Evolutionary conservation across 1,284 basidiomycete genomes (phyloP), one percentile per base, ranked within the genome.

Genomic region (Marasmius fiardii): DNA sequence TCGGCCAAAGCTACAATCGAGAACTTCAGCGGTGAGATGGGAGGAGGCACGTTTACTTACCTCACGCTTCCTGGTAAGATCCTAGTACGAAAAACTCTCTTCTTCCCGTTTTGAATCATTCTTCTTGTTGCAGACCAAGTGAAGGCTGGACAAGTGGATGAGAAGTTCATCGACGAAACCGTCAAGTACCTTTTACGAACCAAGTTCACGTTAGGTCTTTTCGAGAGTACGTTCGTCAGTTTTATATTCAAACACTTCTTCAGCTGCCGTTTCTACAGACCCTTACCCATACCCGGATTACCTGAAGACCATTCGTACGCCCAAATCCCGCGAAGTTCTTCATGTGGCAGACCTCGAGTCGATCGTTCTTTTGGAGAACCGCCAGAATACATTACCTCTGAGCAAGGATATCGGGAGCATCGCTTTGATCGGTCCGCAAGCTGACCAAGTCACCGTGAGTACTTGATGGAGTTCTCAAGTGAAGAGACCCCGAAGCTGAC

Each of bases 231-330:
- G 77, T 65, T 21, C 35, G 18, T 24, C 4, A 21, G 34, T 10
- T 48, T 43, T 10, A 52, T 23, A 56, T 41, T 54, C n/a, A 23
- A 20, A 18, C 28, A 48, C 11, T 18, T 12, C 24, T 2, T 28
- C 10, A 14, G 12, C 24, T 21, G 18, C 50, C 11, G 4, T 10
- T 31, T 39, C 10, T 35, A 2, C 45, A 86, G 83, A 84, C 62
- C 85, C 85, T 0, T 88, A 86, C 62, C 84, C 86, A 1, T 88
- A 88, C 60, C 64, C 70, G 1, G 81, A 88, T 64, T 88, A 85
- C 58, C 58, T 72, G 11, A 73, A 75, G 0, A 79, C 77, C 1
- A 72, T 87, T 4, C 80, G 84, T 12, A 86, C 82, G 1, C 71
- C 80, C 2, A 67, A 71, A 18, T 83, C 83, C 0, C 72, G 74